These are phyloP conservation scores for Hansenula sp. DNA, from an alignment of 1,139 yeast genomes.

Conservation along the genomic window DNA sequence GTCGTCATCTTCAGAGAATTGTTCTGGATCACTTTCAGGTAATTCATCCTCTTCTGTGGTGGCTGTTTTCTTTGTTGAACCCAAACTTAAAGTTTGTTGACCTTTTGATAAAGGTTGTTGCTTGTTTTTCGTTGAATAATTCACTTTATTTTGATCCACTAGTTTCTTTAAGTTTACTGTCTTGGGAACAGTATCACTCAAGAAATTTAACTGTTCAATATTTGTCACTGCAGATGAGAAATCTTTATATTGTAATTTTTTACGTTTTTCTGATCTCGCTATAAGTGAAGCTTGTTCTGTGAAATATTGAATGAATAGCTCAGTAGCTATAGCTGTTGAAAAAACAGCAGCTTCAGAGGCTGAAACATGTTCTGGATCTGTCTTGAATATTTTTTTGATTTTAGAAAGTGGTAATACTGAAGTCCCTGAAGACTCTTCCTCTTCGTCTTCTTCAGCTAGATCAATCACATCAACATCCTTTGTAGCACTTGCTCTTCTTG, in stretches of 20 bases:
- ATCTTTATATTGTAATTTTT: constrained; percentile 70
- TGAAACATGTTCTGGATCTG: constrained; percentile 77
- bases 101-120: constrained; percentile 31
- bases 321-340: constrained; percentile 85
- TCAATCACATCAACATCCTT: constrained; percentile 3
- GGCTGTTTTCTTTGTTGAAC: constrained; percentile 3
- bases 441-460: constrained; percentile 1
- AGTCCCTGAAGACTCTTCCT: constrained; percentile 18
- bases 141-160: constrained; percentile 41
- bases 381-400: constrained; percentile 76
- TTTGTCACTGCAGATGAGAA: constrained; percentile 66
- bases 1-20: constrained; percentile 12
- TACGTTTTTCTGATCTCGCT: constrained; percentile 66
- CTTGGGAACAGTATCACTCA: constrained; percentile 64
- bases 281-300: constrained; percentile 74
- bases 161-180: constrained; percentile 51
- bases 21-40: constrained; percentile 20
- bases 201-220: constrained; percentile 64
- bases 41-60: constrained; percentile 15
- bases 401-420: constrained; percentile 65
- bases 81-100: constrained; percentile 33
- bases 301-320: constrained; percentile 73
- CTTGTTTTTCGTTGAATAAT: constrained; percentile 22
- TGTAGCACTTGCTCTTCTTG: constrained; percentile 1
- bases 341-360: constrained; percentile 79